These are phyloP conservation scores for Neofusicoccum parvum DNA, from an alignment of 2,329 filamentous ascomycete genomes.

Conservation along the genomic window DNA sequence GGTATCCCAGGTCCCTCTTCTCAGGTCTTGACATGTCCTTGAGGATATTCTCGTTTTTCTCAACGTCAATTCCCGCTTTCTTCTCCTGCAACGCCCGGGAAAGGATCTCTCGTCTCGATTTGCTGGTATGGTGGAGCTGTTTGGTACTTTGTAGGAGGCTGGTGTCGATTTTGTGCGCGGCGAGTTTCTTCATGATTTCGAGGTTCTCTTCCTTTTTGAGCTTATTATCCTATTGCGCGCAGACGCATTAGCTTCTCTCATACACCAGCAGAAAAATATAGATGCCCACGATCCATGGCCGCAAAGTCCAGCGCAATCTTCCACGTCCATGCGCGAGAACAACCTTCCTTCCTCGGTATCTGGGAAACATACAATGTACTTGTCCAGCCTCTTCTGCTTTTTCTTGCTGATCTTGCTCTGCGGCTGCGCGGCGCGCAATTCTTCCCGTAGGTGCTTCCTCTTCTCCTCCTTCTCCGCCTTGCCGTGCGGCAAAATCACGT, in stretches of 20 bases:
- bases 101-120: slow-evolving; percentile 71
- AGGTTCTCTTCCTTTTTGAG: slow-evolving; percentile 91
- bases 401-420: slow-evolving; percentile 62
- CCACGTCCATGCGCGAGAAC: background rate
- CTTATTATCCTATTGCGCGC: slow-evolving; percentile 69
- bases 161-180: slow-evolving; percentile 77
- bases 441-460: slow-evolving; percentile 54
- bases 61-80: slow-evolving; percentile 62
- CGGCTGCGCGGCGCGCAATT: slow-evolving; percentile 55
- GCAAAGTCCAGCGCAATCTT: background rate
- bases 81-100: slow-evolving; percentile 65
- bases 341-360: background rate
- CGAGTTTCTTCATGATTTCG: slow-evolving; percentile 80
- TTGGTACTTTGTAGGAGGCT: slow-evolving; percentile 77
- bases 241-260: background rate
- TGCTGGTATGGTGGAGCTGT: slow-evolving; percentile 70
- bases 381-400: slow-evolving; percentile 69
- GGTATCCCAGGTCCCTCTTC: slow-evolving; percentile 30
- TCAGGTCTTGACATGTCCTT: slow-evolving; percentile 31
- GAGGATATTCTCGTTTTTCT: slow-evolving; percentile 57
- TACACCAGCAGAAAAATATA: background rate
- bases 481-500: slow-evolving; percentile 49
- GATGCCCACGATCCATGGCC: background rate
- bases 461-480: slow-evolving; percentile 57
- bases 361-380: slow-evolving; percentile 60